phyloP scores from a whole-genome alignment of 2,329 filamentous ascomycete species.

The Calonectria montana region DNA sequence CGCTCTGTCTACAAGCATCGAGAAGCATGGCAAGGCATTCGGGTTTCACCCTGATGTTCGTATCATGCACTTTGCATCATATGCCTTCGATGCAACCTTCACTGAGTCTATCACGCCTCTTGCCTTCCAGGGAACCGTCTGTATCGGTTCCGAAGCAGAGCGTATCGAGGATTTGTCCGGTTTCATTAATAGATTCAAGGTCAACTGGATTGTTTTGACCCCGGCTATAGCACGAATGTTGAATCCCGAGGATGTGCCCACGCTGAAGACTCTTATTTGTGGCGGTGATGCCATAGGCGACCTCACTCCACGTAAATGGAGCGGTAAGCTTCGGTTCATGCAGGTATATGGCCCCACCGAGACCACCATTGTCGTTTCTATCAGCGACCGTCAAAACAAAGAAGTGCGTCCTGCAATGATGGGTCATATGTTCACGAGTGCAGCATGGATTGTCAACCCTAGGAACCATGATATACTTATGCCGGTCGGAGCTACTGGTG shows the following conservation, averaged over 20 bases:
- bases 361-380: conserved; percentile 33
- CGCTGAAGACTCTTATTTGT: conserved; percentile 34
- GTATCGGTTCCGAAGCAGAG: conserved; percentile 28
- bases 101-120: conserved; percentile 37
- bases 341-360: conserved; percentile 38
- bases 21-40: not conserved
- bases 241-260: conserved; percentile 30
- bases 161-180: conserved; percentile 30
- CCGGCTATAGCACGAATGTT: conserved; percentile 31
- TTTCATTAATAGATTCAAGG: conserved; percentile 15
- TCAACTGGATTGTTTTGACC: conserved; percentile 33
- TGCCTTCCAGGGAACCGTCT: conserved; percentile 30
- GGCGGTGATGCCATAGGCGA: conserved; percentile 41
- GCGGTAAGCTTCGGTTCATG: conserved; percentile 20
- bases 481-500: conserved; percentile 46
- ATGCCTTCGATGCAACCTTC: conserved; percentile 46
- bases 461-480: conserved; percentile 41
- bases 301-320: conserved; percentile 34
- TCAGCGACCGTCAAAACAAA: conserved; percentile 26
- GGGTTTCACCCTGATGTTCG: conserved; percentile 34
- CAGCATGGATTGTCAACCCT: conserved; percentile 43
- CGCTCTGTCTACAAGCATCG: conserved; percentile 17
- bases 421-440: conserved; percentile 28
- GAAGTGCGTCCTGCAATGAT: conserved; percentile 37
- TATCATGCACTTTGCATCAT: conserved; percentile 48